Conservation (phyloP, 805 yeast genomes). For the Zygosaccharomyces kombuchaensis region DNA sequence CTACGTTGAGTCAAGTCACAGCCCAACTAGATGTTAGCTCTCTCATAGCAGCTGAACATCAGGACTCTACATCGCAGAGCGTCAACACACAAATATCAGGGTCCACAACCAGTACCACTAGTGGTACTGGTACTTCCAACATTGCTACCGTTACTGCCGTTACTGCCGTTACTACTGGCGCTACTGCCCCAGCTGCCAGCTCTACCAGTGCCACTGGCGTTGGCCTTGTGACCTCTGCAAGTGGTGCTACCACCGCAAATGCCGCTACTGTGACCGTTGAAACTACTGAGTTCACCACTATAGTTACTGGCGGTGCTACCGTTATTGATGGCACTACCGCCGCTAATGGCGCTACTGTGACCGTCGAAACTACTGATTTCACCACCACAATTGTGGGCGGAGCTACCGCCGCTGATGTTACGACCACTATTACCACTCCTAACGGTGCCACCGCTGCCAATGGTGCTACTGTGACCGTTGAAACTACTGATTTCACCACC, state of each 20-base stretch:
- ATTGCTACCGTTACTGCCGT: conserved; percentile 7
- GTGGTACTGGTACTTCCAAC: not conserved
- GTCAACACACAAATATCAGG: not conserved
- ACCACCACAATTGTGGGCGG: not conserved
- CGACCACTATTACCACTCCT: no score
- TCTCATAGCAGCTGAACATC: not conserved
- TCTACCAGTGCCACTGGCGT: conserved; percentile 1
- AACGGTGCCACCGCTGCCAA: conserved; percentile 13
- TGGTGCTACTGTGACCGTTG: conserved; percentile 8
- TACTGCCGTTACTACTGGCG: conserved; percentile 15
- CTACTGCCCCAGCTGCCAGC: conserved; percentile 9
- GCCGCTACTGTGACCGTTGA: conserved; percentile 9
- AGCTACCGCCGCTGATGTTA: not conserved
- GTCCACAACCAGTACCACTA: not conserved
- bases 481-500: conserved; percentile 15
- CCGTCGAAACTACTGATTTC: not conserved
- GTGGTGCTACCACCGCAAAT: conserved; percentile 12
- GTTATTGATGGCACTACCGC: conserved; percentile 1
- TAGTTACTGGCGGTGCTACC: conserved; percentile 12
- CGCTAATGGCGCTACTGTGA: not conserved
- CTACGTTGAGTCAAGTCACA: not conserved
- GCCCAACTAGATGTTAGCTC: not conserved
- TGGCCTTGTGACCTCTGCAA: no score
- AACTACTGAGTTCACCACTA: conserved; percentile 15
- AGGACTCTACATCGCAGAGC: not conserved